Evolutionary conservation across 768 basidiomycete species (phyloP).

Genomic region (Auricularia cornea): DNA sequence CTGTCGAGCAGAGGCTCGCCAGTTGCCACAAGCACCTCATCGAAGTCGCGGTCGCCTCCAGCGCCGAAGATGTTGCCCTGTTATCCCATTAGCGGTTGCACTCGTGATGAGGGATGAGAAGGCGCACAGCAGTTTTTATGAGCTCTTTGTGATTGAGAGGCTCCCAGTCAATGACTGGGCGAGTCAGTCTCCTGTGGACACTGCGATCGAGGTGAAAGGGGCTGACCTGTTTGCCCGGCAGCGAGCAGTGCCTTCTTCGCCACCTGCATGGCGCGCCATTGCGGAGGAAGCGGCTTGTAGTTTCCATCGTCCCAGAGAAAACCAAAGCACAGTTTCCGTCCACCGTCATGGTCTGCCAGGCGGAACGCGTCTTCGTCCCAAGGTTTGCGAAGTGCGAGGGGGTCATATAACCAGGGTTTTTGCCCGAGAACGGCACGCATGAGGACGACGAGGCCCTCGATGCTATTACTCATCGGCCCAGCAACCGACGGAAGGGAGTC

Average conservation of each 20-base stretch:
- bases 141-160: conserved; percentile 47
- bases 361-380: conserved; percentile 56
- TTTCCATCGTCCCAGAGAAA: conserved; percentile 62
- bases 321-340: conserved; percentile 43
- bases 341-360: conserved; percentile 49
- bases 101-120: too few species aligned
- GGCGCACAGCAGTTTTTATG: conserved; percentile 31
- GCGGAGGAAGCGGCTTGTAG: conserved; percentile 56
- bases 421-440: conserved; percentile 51
- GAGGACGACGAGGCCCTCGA: conserved; percentile 58
- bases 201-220: conserved; percentile 8
- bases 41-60: conserved; percentile 42
- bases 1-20: conserved; percentile 50
- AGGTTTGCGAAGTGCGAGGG: conserved; percentile 43
- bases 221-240: conserved; percentile 61
- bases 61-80: conserved; percentile 38
- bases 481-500: conserved; percentile 65
- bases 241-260: conserved; percentile 46
- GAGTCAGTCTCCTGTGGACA: too few species aligned
- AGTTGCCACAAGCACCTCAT: conserved; percentile 24
- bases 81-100: too few species aligned
- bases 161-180: conserved; percentile 72
- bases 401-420: conserved; percentile 62
- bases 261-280: conserved; percentile 50
- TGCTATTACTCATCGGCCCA: conserved; percentile 56